phyloP scores from a whole-genome alignment of 441 rosid genomes.

The Lagerstroemia fauriei region DNA sequence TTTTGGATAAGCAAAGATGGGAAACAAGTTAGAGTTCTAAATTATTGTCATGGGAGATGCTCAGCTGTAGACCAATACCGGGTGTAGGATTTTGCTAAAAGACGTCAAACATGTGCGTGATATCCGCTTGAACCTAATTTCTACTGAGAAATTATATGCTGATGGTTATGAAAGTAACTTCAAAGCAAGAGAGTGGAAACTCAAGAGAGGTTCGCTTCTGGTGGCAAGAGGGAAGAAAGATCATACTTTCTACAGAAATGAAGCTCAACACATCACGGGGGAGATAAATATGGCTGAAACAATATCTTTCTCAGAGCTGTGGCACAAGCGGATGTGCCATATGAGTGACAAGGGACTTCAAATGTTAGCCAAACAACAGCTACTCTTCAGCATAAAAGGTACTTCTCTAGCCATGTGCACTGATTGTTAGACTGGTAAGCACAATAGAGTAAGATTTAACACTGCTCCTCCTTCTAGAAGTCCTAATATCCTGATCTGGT shows the following conservation, averaged over 20 bases:
- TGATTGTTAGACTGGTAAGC: slow-evolving; percentile 14
- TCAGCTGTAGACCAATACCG: neutral
- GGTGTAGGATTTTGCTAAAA: neutral
- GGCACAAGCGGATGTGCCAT: slow-evolving; percentile 6
- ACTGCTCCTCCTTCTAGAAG: neutral
- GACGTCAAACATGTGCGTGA: neutral
- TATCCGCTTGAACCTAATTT: slow-evolving; percentile 7
- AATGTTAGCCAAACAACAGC: neutral
- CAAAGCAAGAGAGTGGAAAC: slow-evolving; percentile 13
- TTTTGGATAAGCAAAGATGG: neutral
- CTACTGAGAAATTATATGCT: neutral
- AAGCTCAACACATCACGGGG: neutral
- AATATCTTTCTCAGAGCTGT: neutral
- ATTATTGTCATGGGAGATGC: neutral
- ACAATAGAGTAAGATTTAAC: slow-evolving; percentile 17
- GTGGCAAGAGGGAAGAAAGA: slow-evolving; percentile 7
- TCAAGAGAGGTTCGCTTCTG: slow-evolving; percentile 16
- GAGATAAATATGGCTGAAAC: neutral
- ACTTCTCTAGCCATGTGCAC: neutral
- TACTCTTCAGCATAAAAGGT: neutral
- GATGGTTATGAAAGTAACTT: neutral
- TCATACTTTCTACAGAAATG: neutral
- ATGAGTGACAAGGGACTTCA: slow-evolving; percentile 13
- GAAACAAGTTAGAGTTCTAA: neutral
- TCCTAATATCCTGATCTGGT: neutral